A percentile compares a stretch with the other conserved stretches of the same genome.
Evolutionary conservation across 2,329 filamentous ascomycete genomes (phyloP).

Genomic region (Beauveria australis): DNA sequence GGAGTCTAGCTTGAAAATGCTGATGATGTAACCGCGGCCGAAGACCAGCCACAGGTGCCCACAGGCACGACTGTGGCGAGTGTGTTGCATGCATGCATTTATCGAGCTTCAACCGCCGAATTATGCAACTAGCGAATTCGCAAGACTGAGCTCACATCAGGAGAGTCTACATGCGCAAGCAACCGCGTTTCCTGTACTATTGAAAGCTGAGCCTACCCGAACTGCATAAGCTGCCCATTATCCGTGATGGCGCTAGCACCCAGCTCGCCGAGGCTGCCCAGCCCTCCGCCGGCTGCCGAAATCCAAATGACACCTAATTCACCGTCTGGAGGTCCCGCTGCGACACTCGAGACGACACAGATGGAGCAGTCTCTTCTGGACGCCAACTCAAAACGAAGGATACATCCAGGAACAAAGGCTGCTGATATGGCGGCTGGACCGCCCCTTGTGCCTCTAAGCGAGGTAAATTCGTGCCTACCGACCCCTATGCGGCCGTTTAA

Average conservation of each 20-base stretch:
- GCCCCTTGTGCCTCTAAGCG: constrained; percentile 73
- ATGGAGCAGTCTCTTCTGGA: constrained; percentile 59
- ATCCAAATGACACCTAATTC: constrained; percentile 82
- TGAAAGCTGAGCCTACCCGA: background rate
- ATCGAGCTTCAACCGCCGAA: constrained; percentile 13
- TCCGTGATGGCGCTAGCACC: constrained; percentile 51
- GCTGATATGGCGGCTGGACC: constrained; percentile 88
- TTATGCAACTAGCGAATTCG: constrained; percentile 14
- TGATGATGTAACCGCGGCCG: constrained; percentile 2
- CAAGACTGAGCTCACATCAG: constrained; percentile 4
- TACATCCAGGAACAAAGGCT: constrained; percentile 87
- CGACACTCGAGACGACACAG: constrained; percentile 50
- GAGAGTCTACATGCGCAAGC: background rate
- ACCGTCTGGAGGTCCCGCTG: constrained; percentile 49
- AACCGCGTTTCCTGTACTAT: constrained; percentile 4
- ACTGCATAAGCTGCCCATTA: background rate
- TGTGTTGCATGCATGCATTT: constrained; percentile 15
- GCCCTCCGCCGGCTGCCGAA: constrained; percentile 88
- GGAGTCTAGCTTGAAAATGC: background rate
- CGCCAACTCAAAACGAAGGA: constrained; percentile 69
- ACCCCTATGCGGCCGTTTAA: background rate
- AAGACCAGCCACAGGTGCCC: constrained; percentile 12
- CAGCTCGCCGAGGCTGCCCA: constrained; percentile 86
- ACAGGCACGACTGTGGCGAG: background rate
- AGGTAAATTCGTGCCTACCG: constrained; percentile 46